Evolutionary conservation across 2,329 filamentous ascomycete species (phyloP).

Genomic region (Fusarium nelsonii): DNA sequence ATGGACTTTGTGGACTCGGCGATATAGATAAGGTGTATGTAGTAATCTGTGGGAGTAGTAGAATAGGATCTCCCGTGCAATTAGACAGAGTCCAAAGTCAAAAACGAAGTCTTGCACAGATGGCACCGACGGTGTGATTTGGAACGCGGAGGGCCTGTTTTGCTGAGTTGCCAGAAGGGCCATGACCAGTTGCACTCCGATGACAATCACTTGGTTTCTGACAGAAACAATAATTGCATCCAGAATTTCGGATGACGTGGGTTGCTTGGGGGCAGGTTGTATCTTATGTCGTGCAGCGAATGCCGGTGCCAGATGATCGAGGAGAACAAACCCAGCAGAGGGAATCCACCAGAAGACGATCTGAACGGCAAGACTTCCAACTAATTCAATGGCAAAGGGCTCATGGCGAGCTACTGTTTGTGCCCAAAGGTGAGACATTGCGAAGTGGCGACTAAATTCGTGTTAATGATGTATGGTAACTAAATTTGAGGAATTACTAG

Average conservation of each 20-base stretch:
- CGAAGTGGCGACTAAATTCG: neutral
- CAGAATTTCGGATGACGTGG: slow-evolving; percentile 58
- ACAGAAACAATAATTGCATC: slow-evolving; percentile 60
- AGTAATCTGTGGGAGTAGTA: slow-evolving; percentile 68
- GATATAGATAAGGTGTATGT: slow-evolving; percentile 63
- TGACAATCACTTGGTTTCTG: slow-evolving; percentile 61
- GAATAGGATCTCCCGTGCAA: slow-evolving; percentile 64
- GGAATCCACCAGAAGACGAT: slow-evolving; percentile 62
- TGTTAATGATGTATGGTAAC: too few species aligned
- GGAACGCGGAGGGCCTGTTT: slow-evolving; percentile 51
- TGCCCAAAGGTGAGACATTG: slow-evolving; percentile 18
- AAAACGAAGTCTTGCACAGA: slow-evolving; percentile 51
- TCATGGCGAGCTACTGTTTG: neutral
- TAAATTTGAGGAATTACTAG: too few species aligned
- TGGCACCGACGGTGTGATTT: slow-evolving; percentile 56
- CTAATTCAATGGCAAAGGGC: slow-evolving; percentile 53
- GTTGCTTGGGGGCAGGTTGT: slow-evolving; percentile 64
- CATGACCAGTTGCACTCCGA: slow-evolving; percentile 49
- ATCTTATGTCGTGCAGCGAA: slow-evolving; percentile 67
- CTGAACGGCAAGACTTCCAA: slow-evolving; percentile 57
- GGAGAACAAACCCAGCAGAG: slow-evolving; percentile 56
- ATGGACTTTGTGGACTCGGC: slow-evolving; percentile 66
- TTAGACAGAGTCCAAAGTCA: slow-evolving; percentile 58
- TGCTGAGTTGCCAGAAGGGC: slow-evolving; percentile 25
- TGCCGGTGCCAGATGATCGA: slow-evolving; percentile 59